Conservation (phyloP, 2,329 filamentous ascomycete species). For the Tetracladium maxilliforme region DNA sequence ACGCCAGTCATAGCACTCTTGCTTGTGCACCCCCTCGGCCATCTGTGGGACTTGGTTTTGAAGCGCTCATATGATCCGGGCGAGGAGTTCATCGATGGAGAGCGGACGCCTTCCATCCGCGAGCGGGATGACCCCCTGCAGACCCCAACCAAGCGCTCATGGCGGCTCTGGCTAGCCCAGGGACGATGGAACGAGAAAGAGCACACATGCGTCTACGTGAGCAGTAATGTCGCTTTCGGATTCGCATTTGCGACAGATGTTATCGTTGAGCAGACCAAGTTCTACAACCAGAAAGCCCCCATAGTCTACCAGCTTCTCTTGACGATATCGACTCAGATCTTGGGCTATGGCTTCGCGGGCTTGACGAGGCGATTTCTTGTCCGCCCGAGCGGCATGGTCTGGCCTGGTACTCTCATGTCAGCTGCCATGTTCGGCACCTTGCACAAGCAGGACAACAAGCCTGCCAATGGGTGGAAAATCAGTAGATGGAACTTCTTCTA, state of each 20-base stretch:
- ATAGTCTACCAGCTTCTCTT: slow-evolving; percentile 70
- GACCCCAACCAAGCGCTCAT: slow-evolving; percentile 18
- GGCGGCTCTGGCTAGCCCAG: slow-evolving; percentile 64
- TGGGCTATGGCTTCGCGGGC: slow-evolving; percentile 78
- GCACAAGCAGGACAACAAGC: slow-evolving; percentile 71
- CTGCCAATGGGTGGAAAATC: slow-evolving; percentile 70
- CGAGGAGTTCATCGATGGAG: slow-evolving; percentile 43
- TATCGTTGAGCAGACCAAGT: slow-evolving; percentile 79
- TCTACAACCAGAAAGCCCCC: slow-evolving; percentile 69
- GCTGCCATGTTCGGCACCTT: slow-evolving; percentile 80
- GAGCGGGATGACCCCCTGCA: slow-evolving; percentile 11
- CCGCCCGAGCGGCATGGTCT: slow-evolving; percentile 78
- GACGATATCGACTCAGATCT: slow-evolving; percentile 72
- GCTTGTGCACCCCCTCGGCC: slow-evolving; percentile 70
- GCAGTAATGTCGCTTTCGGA: slow-evolving; percentile 79
- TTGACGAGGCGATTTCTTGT: slow-evolving; percentile 70
- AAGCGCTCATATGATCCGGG: slow-evolving; percentile 41
- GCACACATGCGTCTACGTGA: slow-evolving; percentile 78
- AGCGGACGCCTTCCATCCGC: slow-evolving; percentile 33
- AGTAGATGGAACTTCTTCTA: slow-evolving; percentile 78
- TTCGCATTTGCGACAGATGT: slow-evolving; percentile 84
- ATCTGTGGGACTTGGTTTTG: slow-evolving; percentile 61
- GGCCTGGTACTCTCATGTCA: slow-evolving; percentile 79
- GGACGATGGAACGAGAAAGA: slow-evolving; percentile 81
- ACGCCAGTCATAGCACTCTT: slow-evolving; percentile 78